phyloP scores from a whole-genome alignment of 441 rosid species.

The Adansonia gregorii region DNA sequence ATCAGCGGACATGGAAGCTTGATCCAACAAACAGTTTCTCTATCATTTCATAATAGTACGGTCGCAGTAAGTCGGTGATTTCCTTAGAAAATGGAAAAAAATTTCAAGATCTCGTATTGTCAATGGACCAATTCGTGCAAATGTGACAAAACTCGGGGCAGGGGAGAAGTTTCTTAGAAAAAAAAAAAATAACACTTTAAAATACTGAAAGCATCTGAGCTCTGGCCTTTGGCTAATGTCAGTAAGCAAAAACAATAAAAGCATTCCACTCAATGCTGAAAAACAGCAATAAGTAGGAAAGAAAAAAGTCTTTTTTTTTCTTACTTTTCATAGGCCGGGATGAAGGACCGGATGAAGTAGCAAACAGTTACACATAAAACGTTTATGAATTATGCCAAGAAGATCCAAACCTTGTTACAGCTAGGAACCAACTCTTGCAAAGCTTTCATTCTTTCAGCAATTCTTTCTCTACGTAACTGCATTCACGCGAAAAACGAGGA shows the following conservation, averaged over 20 bases:
- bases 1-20: slow-evolving; percentile 13
- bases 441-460: slow-evolving; percentile 60
- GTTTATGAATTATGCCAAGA: not conserved
- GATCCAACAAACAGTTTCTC: not conserved
- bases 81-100: not conserved
- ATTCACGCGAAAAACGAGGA: not conserved
- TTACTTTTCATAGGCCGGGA: not conserved
- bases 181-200: not conserved
- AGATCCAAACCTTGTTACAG: slow-evolving; percentile 50
- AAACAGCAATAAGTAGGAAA: not conserved
- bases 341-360: slow-evolving; percentile 4
- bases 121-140: not conserved
- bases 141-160: not conserved
- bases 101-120: not conserved
- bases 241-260: not conserved
- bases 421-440: slow-evolving; percentile 63
- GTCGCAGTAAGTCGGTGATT: no score
- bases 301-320: not conserved
- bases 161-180: not conserved
- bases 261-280: not conserved
- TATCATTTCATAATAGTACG: not conserved
- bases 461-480: slow-evolving; percentile 60
- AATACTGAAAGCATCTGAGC: not conserved
- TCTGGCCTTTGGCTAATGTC: not conserved
- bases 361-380: not conserved